These are phyloP conservation scores for Talaromyces sp. DNA, from an alignment of 2,329 filamentous ascomycete genomes.

Conservation along the genomic window DNA sequence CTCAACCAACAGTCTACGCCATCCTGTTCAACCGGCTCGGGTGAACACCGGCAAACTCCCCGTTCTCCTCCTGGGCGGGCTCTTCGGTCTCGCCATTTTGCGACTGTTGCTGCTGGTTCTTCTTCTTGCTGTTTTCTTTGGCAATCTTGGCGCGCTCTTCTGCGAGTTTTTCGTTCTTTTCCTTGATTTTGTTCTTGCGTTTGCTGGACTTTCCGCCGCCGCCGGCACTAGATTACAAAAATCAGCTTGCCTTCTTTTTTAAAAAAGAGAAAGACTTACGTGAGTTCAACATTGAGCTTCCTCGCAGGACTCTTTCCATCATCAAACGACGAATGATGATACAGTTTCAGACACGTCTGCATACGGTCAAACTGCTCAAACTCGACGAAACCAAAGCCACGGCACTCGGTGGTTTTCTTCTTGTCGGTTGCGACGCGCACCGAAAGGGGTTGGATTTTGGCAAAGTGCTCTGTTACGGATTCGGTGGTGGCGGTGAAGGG, in stretches of 20 bases:
- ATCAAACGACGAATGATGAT: conserved; percentile 78
- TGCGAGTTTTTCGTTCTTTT: conserved; percentile 81
- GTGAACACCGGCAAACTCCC: conserved; percentile 34
- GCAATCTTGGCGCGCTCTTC: conserved; percentile 56
- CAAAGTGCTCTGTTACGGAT: conserved; percentile 69
- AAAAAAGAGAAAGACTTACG: conserved; percentile 49
- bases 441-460: conserved; percentile 63
- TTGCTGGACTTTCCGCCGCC: conserved; percentile 71
- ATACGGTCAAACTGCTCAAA: conserved; percentile 82
- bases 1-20: conserved; percentile 5
- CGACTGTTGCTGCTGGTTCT: conserved; percentile 35
- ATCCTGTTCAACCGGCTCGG: conserved; percentile 40
- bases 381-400: conserved; percentile 82
- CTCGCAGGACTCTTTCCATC: conserved; percentile 53
- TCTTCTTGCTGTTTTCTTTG: conserved; percentile 38
- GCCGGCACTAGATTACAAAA: conserved; percentile 56
- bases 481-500: conserved; percentile 74
- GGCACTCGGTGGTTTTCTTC: conserved; percentile 57
- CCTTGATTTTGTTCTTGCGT: conserved; percentile 70
- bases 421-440: conserved; percentile 71
- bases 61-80: conserved; percentile 20
- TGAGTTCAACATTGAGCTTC: conserved; percentile 89
- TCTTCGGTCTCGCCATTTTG: conserved; percentile 23
- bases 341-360: conserved; percentile 86
- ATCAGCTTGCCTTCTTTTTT: not conserved